These are phyloP conservation scores for Nephelium lappaceum DNA, from an alignment of 345 rosid species.

Conservation along the genomic window DNA sequence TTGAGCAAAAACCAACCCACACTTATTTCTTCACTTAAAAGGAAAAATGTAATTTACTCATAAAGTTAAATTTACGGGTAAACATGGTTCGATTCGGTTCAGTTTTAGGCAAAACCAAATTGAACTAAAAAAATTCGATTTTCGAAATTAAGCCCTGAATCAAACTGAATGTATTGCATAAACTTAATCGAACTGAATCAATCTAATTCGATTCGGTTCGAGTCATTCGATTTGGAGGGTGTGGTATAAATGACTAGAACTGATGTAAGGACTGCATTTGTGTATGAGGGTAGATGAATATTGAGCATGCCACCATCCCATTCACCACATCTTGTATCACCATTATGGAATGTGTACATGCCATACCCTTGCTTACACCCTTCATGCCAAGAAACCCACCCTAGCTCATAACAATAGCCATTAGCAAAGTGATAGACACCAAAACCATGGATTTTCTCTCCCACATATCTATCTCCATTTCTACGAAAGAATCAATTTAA, in stretches of 20 bases:
- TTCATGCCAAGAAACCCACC: constrained; percentile 98
- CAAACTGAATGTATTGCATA: too few species aligned
- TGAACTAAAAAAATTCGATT: too few species aligned
- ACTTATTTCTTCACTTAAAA: too few species aligned
- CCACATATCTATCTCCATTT: constrained; percentile 87
- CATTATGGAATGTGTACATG: constrained; percentile 67
- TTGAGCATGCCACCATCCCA: constrained; percentile 74
- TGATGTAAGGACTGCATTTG: constrained; percentile 52
- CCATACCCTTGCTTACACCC: constrained; percentile 91
- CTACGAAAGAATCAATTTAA: constrained; percentile 44
- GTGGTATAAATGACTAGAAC: constrained; percentile 52
- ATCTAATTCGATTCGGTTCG: too few species aligned
- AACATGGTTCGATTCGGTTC: too few species aligned
- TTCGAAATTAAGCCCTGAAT: too few species aligned
- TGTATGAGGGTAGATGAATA: constrained; percentile 42
- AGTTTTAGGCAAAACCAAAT: too few species aligned
- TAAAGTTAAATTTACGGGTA: too few species aligned
- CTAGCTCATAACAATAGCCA: constrained; percentile 88
- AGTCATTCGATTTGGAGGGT: too few species aligned
- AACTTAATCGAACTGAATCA: too few species aligned
- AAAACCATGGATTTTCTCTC: constrained; percentile 92
- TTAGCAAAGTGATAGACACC: constrained; percentile 89
- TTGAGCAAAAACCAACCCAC: too few species aligned
- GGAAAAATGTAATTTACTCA: too few species aligned
- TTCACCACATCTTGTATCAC: constrained; percentile 71